Evolutionary conservation across 2,329 filamentous ascomycete species (phyloP).

Genomic region (Microthyrium microscopicum): DNA sequence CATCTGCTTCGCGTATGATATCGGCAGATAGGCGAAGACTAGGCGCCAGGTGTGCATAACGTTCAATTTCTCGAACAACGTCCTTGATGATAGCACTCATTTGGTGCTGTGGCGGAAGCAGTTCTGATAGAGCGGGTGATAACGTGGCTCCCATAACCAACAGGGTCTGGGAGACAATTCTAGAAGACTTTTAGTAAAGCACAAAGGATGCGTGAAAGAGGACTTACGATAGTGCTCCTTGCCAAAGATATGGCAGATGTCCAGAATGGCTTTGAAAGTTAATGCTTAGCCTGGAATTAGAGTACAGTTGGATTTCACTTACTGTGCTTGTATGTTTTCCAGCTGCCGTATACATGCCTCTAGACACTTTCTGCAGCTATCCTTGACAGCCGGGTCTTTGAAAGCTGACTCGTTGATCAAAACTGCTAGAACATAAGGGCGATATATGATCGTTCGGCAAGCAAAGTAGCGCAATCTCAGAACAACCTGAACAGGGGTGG

Average conservation of each 20-base stretch:
- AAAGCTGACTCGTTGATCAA: slow-evolving; percentile 60
- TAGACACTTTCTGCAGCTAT: slow-evolving; percentile 65
- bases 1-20: slow-evolving; percentile 62
- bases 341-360: slow-evolving; percentile 67
- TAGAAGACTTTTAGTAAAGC: slow-evolving; percentile 19
- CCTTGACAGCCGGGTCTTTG: slow-evolving; percentile 54
- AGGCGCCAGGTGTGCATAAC: slow-evolving; percentile 57
- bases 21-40: slow-evolving; percentile 62
- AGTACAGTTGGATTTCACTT: too few species aligned
- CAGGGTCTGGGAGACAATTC: slow-evolving; percentile 66
- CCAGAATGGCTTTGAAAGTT: too few species aligned
- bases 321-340: slow-evolving; percentile 63
- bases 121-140: slow-evolving; percentile 52
- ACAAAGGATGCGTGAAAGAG: slow-evolving; percentile 1
- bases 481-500: slow-evolving; percentile 64
- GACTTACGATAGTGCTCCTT: slow-evolving; percentile 48
- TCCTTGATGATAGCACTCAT: slow-evolving; percentile 65
- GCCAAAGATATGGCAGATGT: slow-evolving; percentile 75
- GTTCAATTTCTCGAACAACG: slow-evolving; percentile 59
- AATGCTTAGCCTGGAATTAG: slow-evolving; percentile 41
- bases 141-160: slow-evolving; percentile 74
- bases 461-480: slow-evolving; percentile 67
- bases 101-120: slow-evolving; percentile 39
- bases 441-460: slow-evolving; percentile 72
- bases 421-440: slow-evolving; percentile 67